Evolutionary conservation across 2,329 filamentous ascomycete genomes (phyloP).

Genomic region (Curvularia spicifera): DNA sequence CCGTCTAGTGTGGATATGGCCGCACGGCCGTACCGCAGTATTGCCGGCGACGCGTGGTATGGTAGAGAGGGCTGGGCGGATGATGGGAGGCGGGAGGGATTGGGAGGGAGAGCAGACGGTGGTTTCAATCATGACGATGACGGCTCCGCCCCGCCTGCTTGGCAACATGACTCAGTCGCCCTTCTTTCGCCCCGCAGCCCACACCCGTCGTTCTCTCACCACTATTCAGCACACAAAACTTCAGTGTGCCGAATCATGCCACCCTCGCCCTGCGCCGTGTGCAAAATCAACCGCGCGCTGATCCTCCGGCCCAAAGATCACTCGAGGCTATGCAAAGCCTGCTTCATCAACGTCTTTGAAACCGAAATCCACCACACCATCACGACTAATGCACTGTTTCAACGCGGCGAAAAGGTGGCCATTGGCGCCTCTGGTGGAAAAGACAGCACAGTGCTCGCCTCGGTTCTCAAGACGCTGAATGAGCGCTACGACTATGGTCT

Average conservation of each 20-base stretch:
- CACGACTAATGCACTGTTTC: slow-evolving; percentile 78
- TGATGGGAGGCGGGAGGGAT: not conserved
- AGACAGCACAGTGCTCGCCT: slow-evolving; percentile 94
- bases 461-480: slow-evolving; percentile 92
- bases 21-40: not conserved
- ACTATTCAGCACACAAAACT: not conserved
- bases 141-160: not conserved
- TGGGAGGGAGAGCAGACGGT: not conserved
- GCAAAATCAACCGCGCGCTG: slow-evolving; percentile 77
- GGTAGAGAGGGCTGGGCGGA: not conserved
- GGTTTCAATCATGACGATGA: not conserved
- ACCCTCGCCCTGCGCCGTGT: slow-evolving; percentile 76
- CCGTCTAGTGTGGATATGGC: not conserved
- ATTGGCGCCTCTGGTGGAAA: slow-evolving; percentile 98
- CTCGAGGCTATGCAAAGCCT: slow-evolving; percentile 87
- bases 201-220: slow-evolving; percentile 4
- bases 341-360: slow-evolving; percentile 89
- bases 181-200: slow-evolving; percentile 3
- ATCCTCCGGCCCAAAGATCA: slow-evolving; percentile 95
- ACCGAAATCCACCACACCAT: slow-evolving; percentile 95
- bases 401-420: slow-evolving; percentile 81
- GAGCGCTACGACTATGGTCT: slow-evolving; percentile 86
- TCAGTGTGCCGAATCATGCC: slow-evolving; percentile 64
- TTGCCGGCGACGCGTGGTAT: not conserved
- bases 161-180: slow-evolving; percentile 13